Base-by-base conservation (phyloP, 1,284 basidiomycete genomes). In the Microbotryum violaceum region DNA sequence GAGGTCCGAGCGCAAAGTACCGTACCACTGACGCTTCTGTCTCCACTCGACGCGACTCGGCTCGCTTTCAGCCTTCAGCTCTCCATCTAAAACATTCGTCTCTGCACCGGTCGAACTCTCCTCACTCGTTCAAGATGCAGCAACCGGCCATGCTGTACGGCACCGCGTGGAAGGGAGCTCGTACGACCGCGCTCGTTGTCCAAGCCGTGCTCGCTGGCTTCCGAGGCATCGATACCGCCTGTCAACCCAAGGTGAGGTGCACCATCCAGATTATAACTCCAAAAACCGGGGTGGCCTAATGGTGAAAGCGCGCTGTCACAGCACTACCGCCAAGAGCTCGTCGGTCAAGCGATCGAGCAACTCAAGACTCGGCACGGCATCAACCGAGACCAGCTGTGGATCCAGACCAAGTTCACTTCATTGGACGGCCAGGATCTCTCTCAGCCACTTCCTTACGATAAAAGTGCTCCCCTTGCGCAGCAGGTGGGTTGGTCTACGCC, bases 361-460 rank as follows among this genome's bases (percentile, higher is more conserved):
- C 75, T 86, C 7, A 72, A 80, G 57, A 75, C 74, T 4, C 78
- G 83, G 55, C 81, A 85, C 59, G 75, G 77, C 6, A 78, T 86
- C 49, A 78, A 78, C 54, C 80, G 86, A n/a, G 79, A 84, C 67
- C 81, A 83, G 54, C 66, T 87, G 3, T 86, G 82, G 72, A 71
- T 88, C 44, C 88, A 90, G 74, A 89, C 88, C 25, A 90, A 91
- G 86, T 88, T 82, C 73, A 90, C 88, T 0, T 78, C 85, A 0
- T 77, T 88, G 31, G 77, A 77, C 25, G 87, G 88, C 6, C 88
- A 90, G 74, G 87, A 89, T 71, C 74, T 69, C 4, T 76, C 77
- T 55, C 82, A 85, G 68, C 84, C 85, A 0, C 75, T 90, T 37
- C 89, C 89, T 0, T 90, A 90, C 74, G 79, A 86, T 65, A 79